These are phyloP conservation scores for Tubosaeta sp. DNA, from an alignment of 768 basidiomycete species.

Conservation along the genomic window DNA sequence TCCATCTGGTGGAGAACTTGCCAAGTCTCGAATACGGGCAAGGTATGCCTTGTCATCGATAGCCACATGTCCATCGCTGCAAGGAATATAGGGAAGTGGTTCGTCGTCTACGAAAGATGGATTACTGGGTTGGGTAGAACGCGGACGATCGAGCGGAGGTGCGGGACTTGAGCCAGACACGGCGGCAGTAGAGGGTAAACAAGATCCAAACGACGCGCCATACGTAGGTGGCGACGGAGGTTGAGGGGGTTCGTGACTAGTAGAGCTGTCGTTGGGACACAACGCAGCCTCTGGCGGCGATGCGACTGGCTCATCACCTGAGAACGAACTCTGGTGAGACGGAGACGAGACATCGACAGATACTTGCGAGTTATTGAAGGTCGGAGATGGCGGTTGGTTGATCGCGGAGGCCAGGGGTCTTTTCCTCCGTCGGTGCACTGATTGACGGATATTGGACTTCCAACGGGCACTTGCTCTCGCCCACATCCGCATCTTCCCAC, in stretches of 20 bases:
- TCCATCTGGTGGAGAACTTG: slow-evolving; percentile 47
- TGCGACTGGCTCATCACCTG: slow-evolving; percentile 4
- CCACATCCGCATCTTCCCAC: slow-evolving; percentile 57
- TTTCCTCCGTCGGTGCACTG: slow-evolving; percentile 54
- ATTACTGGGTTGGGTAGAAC: slow-evolving; percentile 4
- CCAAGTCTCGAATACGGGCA: slow-evolving; percentile 47
- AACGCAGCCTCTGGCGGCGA: slow-evolving; percentile 1
- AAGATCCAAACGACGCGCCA: slow-evolving; percentile 28
- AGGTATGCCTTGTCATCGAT: slow-evolving; percentile 62
- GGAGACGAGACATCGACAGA: slow-evolving; percentile 7
- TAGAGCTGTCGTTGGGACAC: background rate
- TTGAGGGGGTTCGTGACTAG: slow-evolving; percentile 15
- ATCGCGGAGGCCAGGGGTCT: background rate
- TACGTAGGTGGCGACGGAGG: slow-evolving; percentile 44
- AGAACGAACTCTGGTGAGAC: slow-evolving; percentile 29
- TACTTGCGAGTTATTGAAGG: slow-evolving; percentile 8
- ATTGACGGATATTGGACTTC: slow-evolving; percentile 57
- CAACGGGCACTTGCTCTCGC: slow-evolving; percentile 62
- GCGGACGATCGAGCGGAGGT: slow-evolving; percentile 10
- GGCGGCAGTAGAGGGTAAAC: slow-evolving; percentile 1
- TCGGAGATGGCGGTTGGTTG: slow-evolving; percentile 20
- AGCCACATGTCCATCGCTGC: slow-evolving; percentile 53
- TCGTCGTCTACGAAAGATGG: slow-evolving; percentile 10
- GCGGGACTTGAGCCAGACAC: slow-evolving; percentile 5
- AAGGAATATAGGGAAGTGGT: slow-evolving; percentile 27